Evolutionary conservation across 768 basidiomycete genomes (phyloP).

Genomic region (Boletus speciosus): DNA sequence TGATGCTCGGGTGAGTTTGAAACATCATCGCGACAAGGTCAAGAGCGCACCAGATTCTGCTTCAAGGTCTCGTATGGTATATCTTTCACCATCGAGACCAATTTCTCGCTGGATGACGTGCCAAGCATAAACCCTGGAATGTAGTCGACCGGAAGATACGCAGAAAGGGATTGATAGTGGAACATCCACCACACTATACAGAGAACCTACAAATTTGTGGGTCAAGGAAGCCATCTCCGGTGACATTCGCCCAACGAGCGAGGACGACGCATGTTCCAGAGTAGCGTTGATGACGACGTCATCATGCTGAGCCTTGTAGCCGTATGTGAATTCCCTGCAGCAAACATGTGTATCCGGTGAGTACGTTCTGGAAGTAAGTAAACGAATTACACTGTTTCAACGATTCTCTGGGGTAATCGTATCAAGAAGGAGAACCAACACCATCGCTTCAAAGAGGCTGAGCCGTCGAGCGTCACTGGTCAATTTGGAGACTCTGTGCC

Average conservation of each 20-base stretch:
- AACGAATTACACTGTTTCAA: neutral
- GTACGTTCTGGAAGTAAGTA: neutral
- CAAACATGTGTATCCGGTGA: neutral
- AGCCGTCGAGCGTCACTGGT: too few relatives aligned
- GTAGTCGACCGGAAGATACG: neutral
- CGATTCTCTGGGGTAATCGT: neutral
- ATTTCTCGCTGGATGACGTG: neutral
- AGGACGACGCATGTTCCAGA: neutral
- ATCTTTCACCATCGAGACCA: neutral
- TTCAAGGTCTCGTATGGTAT: constrained; percentile 41
- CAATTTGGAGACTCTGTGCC: too few relatives aligned
- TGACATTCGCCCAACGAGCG: neutral
- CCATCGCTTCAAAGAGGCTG: too few relatives aligned
- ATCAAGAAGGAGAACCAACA: neutral
- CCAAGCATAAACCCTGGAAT: constrained; percentile 1
- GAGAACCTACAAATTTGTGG: neutral
- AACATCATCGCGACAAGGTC: neutral
- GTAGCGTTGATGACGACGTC: neutral
- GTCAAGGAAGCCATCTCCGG: neutral
- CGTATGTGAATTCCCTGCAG: constrained; percentile 1
- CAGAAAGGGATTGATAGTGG: neutral
- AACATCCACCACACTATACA: neutral
- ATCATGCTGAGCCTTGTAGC: neutral
- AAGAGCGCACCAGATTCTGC: constrained; percentile 38
- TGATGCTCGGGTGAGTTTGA: neutral